Evolutionary conservation across 441 rosid species (phyloP).

Genomic region (Arabidopsis lyrata): DNA sequence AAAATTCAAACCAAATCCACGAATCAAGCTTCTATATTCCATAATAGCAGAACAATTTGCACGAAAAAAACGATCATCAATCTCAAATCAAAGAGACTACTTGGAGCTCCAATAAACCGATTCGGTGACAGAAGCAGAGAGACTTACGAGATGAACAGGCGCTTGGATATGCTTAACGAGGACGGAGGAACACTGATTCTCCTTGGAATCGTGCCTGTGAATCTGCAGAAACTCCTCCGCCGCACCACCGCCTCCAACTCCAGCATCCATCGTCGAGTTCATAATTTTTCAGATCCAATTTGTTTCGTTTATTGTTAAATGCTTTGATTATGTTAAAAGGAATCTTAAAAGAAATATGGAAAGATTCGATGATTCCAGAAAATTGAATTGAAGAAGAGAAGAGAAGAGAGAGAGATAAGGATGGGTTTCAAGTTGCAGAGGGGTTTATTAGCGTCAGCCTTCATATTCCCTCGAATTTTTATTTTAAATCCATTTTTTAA

Average conservation of each 20-base stretch:
- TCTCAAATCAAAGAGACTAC: neutral
- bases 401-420: conserved; percentile 30
- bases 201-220: conserved; percentile 62
- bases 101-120: neutral
- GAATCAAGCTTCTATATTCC: neutral
- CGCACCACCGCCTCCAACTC: conserved; percentile 17
- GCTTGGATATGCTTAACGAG: conserved; percentile 83
- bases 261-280: conserved; percentile 26
- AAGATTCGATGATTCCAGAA: conserved; percentile 39
- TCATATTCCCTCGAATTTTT: conserved; percentile 40
- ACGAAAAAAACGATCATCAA: neutral
- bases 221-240: conserved; percentile 60
- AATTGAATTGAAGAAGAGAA: conserved; percentile 17
- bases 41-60: neutral
- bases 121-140: neutral
- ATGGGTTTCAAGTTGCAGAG: conserved; percentile 37
- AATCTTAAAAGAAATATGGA: neutral
- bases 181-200: conserved; percentile 78
- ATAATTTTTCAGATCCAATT: conserved; percentile 16
- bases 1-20: neutral
- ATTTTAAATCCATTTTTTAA: conserved; percentile 7
- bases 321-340: neutral
- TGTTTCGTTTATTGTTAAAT: neutral
- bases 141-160: conserved; percentile 73
- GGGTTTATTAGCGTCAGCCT: conserved; percentile 23